Percentiles rank a stretch among this genome's conserved stretches.
phyloP scores from a whole-genome alignment of 2,329 filamentous ascomycete species.

The Exophiala mesophila region DNA sequence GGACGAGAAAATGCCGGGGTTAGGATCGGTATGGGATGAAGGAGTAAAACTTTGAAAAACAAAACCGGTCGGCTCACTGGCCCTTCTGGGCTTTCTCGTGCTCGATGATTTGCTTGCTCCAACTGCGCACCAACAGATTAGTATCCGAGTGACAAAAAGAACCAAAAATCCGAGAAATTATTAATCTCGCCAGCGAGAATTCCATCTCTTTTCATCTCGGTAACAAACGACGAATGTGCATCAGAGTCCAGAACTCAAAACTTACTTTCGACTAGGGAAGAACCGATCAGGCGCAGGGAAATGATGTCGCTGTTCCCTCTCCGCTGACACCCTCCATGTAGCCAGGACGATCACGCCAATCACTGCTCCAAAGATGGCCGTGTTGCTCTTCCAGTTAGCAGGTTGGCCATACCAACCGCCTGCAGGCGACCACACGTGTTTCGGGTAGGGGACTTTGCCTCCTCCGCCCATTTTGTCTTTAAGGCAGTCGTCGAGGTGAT shows the following conservation, averaged over 20 bases:
- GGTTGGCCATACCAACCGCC: slow-evolving; percentile 98
- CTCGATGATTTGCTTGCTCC: slow-evolving; percentile 67
- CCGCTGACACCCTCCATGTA: slow-evolving; percentile 67
- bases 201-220: no score
- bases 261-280: slow-evolving; percentile 79
- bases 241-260: no score
- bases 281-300: slow-evolving; percentile 74
- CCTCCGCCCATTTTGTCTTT: slow-evolving; percentile 64
- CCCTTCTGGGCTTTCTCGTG: slow-evolving; percentile 54
- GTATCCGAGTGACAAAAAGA: slow-evolving; percentile 33
- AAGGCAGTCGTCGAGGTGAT: no score
- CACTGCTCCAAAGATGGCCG: slow-evolving; percentile 65
- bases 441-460: slow-evolving; percentile 68
- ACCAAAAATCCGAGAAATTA: not conserved
- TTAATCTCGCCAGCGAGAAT: no score
- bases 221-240: no score
- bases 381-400: slow-evolving; percentile 92
- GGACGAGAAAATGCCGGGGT: no score
- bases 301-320: slow-evolving; percentile 65
- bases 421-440: slow-evolving; percentile 98
- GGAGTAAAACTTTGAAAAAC: no score
- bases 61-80: slow-evolving; percentile 7
- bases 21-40: no score
- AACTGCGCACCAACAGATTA: no score
- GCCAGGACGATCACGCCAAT: slow-evolving; percentile 64